Conservation (phyloP, 1,284 basidiomycete genomes). For the Trametes polyzona region DNA sequence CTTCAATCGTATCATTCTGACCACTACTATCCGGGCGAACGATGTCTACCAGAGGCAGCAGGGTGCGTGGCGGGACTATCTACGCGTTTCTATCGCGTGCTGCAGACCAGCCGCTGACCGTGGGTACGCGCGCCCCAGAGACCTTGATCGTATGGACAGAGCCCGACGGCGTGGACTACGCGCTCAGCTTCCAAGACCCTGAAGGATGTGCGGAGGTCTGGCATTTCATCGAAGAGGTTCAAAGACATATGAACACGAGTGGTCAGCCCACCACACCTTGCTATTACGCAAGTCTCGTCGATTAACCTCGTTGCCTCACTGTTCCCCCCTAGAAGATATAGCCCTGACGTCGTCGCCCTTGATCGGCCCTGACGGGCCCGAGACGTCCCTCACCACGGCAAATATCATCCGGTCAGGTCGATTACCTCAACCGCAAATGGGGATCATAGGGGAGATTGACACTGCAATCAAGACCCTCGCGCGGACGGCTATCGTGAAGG, state of each 20-base stretch:
- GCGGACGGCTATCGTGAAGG: constrained; percentile 69
- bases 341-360: constrained; percentile 60
- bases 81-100: constrained; percentile 13
- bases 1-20: constrained; percentile 70
- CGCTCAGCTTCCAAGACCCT: constrained; percentile 95
- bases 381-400: constrained; percentile 61
- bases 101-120: constrained; percentile 1
- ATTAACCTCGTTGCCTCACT: constrained; percentile 2
- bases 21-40: constrained; percentile 75
- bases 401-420: constrained; percentile 72
- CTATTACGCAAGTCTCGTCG: constrained; percentile 11
- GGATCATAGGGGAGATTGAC: constrained; percentile 78
- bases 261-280: constrained; percentile 45
- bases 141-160: constrained; percentile 99
- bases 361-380: constrained; percentile 59
- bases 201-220: constrained; percentile 97
- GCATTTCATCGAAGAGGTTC: constrained; percentile 97
- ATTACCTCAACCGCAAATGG: constrained; percentile 70
- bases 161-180: constrained; percentile 92
- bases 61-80: constrained; percentile 54
- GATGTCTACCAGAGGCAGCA: constrained; percentile 94
- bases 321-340: constrained; percentile 45
- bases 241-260: constrained; percentile 74
- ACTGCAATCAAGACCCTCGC: constrained; percentile 72
- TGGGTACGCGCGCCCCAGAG: constrained; percentile 52